These are phyloP conservation scores for Fusarium robinianum DNA, from an alignment of 2,329 filamentous ascomycete genomes.

Conservation along the genomic window DNA sequence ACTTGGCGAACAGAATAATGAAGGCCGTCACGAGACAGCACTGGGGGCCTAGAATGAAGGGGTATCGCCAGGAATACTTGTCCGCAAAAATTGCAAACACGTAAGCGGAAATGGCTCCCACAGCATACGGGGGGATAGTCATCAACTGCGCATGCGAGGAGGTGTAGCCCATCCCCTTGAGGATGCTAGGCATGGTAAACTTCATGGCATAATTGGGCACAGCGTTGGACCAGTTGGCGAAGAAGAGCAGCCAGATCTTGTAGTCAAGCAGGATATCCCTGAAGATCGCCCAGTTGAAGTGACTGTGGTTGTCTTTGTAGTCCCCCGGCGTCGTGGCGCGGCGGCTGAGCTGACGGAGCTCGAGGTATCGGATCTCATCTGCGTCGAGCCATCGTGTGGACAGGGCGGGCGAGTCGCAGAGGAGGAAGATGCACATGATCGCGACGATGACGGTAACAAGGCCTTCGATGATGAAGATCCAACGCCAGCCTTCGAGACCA, in stretches of 20 bases:
- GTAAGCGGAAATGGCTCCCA: conserved; percentile 41
- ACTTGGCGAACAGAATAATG: conserved; percentile 43
- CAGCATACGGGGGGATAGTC: conserved; percentile 45
- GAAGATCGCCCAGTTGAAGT: conserved; percentile 42
- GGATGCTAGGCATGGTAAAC: conserved; percentile 46
- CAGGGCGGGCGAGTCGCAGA: conserved; percentile 47
- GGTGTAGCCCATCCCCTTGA: conserved; percentile 48
- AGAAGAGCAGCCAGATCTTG: conserved; percentile 50
- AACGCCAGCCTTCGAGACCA: conserved; percentile 42
- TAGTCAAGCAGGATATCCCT: conserved; percentile 51
- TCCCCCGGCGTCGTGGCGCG: conserved; percentile 29
- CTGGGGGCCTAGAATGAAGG: conserved; percentile 45
- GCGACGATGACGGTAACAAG: conserved; percentile 44
- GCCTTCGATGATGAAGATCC: conserved; percentile 37
- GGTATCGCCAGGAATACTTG: conserved; percentile 45
- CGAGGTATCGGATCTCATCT: conserved; percentile 34
- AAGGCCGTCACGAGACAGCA: conserved; percentile 43
- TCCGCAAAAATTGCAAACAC: conserved; percentile 44
- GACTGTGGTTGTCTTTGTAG: conserved; percentile 34
- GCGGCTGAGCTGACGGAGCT: conserved; percentile 41
- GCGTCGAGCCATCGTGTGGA: conserved; percentile 41
- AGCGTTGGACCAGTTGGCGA: conserved; percentile 50
- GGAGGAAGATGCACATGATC: conserved; percentile 49
- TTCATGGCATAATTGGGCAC: conserved; percentile 43
- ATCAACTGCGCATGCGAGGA: conserved; percentile 40